Base-by-base conservation (phyloP, 2,329 filamentous ascomycete genomes). In the Sphaerulina populicola region DNA sequence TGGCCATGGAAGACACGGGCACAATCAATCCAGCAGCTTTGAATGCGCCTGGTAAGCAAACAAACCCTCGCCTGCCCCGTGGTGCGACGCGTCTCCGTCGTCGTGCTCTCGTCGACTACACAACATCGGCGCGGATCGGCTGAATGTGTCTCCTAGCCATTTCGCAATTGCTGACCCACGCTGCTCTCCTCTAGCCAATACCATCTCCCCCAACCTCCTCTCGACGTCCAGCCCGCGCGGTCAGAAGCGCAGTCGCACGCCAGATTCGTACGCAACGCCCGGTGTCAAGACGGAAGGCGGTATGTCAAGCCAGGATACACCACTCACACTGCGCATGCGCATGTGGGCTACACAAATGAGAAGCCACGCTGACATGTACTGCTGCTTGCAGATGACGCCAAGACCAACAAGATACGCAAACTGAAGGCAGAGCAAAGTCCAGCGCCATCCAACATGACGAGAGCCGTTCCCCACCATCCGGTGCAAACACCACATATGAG, bases 11-110 rank as follows among this genome's bases (percentile, higher is more conserved):
- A 79, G 85, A 87, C 69, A 85, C 85, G 76, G 86, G 85, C 69
- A 94, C 88, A 68, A 93, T 94, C 77, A 88, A 94, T 77, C 88
- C 88, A 69, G 87, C 87, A 66, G 86, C 85, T 59, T 78, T 94
- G 74, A 88, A 85, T 74, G 83, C 83, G 68, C 75, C 82, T 75
- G 81, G 86, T 91, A 82, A 61, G 66, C 60, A 40, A 37, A 44
- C 18, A 41, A 35, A 35, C 50, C 37, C 49, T 52, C 49, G 42
- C 39, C 50, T 37, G 36, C 45, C 49, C 49, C 54, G 54, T 47
- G 44, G 47, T 53, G 57, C 51, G 54, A 57, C 57, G 54, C 57
- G 54, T 57, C 36, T 57, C 36, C 43, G 39, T 44, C 47, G 35
- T 21, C 42, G 31, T 44, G 44, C 31, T 41, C 37, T 21, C 9